Conservation (phyloP, 495 filamentous ascomycete genomes). For the Penicillium waksmanii region DNA sequence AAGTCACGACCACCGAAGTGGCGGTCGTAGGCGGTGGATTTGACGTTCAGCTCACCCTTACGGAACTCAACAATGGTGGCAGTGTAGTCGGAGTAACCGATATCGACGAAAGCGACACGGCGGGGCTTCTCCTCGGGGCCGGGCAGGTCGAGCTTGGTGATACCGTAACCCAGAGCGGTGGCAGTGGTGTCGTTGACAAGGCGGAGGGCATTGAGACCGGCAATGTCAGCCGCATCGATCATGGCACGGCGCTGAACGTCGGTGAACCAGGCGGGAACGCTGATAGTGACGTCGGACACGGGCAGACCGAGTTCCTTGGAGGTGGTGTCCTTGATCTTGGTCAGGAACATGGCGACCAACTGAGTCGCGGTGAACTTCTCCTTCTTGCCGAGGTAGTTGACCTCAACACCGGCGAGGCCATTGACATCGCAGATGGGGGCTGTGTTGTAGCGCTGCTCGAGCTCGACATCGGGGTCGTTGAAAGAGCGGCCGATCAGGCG, state of each 20-base stretch:
- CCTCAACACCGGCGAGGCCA: conserved; percentile 93
- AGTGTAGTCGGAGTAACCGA: conserved; percentile 95
- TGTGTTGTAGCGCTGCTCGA: conserved; percentile 92
- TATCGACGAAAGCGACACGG: conserved; percentile 90
- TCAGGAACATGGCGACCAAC: conserved; percentile 91
- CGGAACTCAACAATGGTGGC: conserved; percentile 93
- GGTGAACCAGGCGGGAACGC: conserved; percentile 96
- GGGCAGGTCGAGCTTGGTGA: conserved; percentile 95
- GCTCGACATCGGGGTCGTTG: conserved; percentile 86
- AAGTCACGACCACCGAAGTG: conserved; percentile 98
- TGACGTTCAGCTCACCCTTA: conserved; percentile 95
- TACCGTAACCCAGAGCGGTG: conserved; percentile 93
- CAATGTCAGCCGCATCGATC: conserved; percentile 92
- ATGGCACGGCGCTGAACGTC: conserved; percentile 88
- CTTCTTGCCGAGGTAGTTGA: conserved; percentile 92
- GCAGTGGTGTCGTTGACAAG: conserved; percentile 99
- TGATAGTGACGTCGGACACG: conserved; percentile 93
- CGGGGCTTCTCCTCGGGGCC: conserved; percentile 88
- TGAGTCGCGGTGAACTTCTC: conserved; percentile 90
- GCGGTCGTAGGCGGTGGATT: conserved; percentile 89
- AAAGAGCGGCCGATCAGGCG: conserved; percentile 83
- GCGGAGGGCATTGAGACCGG: conserved; percentile 87
- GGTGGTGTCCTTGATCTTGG: conserved; percentile 88
- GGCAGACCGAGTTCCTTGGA: conserved; percentile 86
- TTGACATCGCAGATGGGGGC: conserved; percentile 84